phyloP scores from a whole-genome alignment of 441 rosid genomes.

The Pelargonium citronellum region DNA sequence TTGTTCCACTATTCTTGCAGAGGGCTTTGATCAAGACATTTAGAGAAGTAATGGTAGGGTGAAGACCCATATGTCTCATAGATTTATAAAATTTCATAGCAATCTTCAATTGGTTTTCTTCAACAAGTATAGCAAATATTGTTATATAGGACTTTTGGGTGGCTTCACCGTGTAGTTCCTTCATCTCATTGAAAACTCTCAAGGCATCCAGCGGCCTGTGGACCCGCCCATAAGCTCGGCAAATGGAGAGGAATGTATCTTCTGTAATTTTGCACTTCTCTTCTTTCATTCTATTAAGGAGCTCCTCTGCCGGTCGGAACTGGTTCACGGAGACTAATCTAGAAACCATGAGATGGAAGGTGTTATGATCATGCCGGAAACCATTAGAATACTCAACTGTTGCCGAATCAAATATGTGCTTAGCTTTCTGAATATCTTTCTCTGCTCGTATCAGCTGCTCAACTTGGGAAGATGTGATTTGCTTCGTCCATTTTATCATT shows the following conservation, averaged over 20 bases:
- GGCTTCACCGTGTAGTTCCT: conserved; percentile 53
- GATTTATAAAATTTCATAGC: conserved; percentile 60
- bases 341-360: conserved; percentile 56
- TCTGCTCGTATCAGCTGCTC: conserved; percentile 58
- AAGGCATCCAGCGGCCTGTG: conserved; percentile 66
- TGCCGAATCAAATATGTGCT: too few relatives aligned
- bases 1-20: conserved; percentile 54
- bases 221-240: conserved; percentile 71
- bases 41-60: conserved; percentile 57
- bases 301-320: conserved; percentile 64
- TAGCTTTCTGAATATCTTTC: conserved; percentile 55
- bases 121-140: conserved; percentile 63
- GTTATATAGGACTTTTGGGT: conserved; percentile 54
- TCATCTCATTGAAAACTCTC: conserved; percentile 63
- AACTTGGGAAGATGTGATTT: conserved; percentile 55
- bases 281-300: conserved; percentile 58
- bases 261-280: conserved; percentile 53
- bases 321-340: conserved; percentile 62
- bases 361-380: conserved; percentile 39
- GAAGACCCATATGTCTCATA: conserved; percentile 61
- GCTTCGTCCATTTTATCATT: conserved; percentile 60
- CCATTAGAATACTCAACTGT: too few relatives aligned
- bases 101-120: conserved; percentile 61
- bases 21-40: conserved; percentile 85
- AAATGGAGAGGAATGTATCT: conserved; percentile 58